Conservation (phyloP, 2,329 filamentous ascomycete species). For the Pseudodiploospora longispora region DNA sequence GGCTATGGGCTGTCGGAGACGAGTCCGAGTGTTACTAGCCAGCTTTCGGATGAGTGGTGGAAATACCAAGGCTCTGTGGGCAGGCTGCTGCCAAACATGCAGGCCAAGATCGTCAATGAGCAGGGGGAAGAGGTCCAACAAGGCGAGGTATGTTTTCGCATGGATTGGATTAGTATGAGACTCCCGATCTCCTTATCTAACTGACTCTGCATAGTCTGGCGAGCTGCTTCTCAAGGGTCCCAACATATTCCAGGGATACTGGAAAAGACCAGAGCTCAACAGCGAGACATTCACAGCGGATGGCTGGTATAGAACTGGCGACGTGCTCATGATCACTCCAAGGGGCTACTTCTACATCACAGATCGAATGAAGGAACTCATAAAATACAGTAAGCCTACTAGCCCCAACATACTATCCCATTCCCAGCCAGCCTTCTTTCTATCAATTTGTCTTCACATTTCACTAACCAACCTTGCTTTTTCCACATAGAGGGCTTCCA, state of each 20-base stretch:
- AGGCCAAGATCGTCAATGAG: conserved; percentile 69
- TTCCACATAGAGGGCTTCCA: conserved; percentile 50
- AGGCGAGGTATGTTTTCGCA: conserved; percentile 29
- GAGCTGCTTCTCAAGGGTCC: conserved; percentile 73
- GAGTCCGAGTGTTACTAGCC: conserved; percentile 67
- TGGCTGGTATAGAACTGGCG: conserved; percentile 86
- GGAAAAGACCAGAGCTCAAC: conserved; percentile 65
- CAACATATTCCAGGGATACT: conserved; percentile 72
- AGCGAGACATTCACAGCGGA: conserved; percentile 63
- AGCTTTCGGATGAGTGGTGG: conserved; percentile 68
- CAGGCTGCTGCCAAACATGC: conserved; percentile 67
- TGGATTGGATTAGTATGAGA: conserved; percentile 29
- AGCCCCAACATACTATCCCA: not conserved
- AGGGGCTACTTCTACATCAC: conserved; percentile 84
- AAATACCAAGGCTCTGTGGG: conserved; percentile 72
- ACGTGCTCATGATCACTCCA: conserved; percentile 71
- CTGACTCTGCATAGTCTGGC: conserved; percentile 32
- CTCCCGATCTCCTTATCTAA: not conserved
- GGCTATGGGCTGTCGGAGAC: conserved; percentile 89
- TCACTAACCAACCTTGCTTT: conserved; percentile 24
- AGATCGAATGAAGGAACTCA: conserved; percentile 68
- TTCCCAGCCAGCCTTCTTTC: no score
- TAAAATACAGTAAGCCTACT: conserved; percentile 39
- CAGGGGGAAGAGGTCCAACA: conserved; percentile 47
- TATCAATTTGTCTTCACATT: not conserved